Conservation (phyloP, 83 land plant species). For the Diphasiastrum complanatum region DNA sequence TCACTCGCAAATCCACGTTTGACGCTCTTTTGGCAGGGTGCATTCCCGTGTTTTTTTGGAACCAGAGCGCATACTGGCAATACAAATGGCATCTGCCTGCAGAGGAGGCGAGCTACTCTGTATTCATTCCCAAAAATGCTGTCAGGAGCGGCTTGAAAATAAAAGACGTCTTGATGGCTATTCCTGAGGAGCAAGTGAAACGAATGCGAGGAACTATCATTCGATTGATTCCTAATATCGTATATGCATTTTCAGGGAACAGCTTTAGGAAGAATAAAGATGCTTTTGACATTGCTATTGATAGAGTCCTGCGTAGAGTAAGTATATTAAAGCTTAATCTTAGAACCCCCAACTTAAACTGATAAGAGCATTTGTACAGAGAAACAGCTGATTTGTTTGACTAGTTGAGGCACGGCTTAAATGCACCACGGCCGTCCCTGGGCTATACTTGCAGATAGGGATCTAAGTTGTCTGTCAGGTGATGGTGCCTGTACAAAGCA, state of each 20-base stretch:
- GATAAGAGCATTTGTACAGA: too few relatives aligned
- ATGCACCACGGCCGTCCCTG: too few relatives aligned
- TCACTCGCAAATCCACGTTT: slow-evolving; percentile 72
- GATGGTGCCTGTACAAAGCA: too few relatives aligned
- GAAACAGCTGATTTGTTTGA: too few relatives aligned
- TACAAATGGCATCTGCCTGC: slow-evolving; percentile 63
- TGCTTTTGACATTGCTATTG: slow-evolving; percentile 62
- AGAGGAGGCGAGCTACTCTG: slow-evolving; percentile 55
- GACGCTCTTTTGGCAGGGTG: slow-evolving; percentile 84
- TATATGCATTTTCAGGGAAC: slow-evolving; percentile 41
- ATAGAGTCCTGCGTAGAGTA: slow-evolving; percentile 52
- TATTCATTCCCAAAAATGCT: slow-evolving; percentile 50
- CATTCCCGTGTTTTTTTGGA: slow-evolving; percentile 80
- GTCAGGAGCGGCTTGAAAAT: slow-evolving; percentile 46
- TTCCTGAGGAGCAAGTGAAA: slow-evolving; percentile 32
- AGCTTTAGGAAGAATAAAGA: slow-evolving; percentile 37
- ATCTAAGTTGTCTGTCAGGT: too few relatives aligned
- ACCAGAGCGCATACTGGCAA: slow-evolving; percentile 58
- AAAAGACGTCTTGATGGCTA: slow-evolving; percentile 29
- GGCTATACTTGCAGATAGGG: too few relatives aligned
- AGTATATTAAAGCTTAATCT: too few relatives aligned
- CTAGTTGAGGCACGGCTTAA: too few relatives aligned
- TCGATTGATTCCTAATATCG: slow-evolving; percentile 43
- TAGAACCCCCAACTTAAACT: too few relatives aligned
- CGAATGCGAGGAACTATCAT: slow-evolving; percentile 54